Evolutionary conservation across 2,329 filamentous ascomycete species (phyloP).

Genomic region (Xylaria sp.): DNA sequence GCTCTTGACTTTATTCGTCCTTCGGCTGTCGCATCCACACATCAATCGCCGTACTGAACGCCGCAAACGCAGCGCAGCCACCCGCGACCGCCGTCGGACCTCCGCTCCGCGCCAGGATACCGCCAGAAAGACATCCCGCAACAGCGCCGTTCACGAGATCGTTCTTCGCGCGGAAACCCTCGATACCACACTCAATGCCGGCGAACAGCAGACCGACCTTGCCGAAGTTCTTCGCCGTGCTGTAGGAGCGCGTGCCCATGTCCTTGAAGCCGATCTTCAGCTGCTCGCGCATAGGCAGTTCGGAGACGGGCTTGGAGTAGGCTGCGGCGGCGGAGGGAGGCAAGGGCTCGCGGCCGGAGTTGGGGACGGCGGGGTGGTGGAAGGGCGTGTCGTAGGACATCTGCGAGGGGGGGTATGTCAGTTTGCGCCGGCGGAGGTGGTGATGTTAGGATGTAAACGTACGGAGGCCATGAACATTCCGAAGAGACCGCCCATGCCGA

Average conservation of each 20-base stretch:
- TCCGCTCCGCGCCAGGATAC: conserved; percentile 76
- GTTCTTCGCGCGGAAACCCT: conserved; percentile 88
- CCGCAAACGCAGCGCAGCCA: conserved; percentile 89
- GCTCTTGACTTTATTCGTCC: conserved; percentile 42
- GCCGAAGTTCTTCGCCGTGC: conserved; percentile 89
- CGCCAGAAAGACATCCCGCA: conserved; percentile 87
- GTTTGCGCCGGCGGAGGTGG: neutral
- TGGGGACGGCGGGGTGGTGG: conserved; percentile 39
- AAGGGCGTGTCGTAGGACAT: conserved; percentile 98
- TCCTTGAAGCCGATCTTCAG: conserved; percentile 83
- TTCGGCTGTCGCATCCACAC: conserved; percentile 78
- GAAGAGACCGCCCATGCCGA: conserved; percentile 88
- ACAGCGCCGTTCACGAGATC: conserved; percentile 82
- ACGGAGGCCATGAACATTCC: conserved; percentile 98
- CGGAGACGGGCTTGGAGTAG: conserved; percentile 37
- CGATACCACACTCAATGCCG: conserved; percentile 93
- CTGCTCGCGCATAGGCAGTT: conserved; percentile 79
- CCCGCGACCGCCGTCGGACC: conserved; percentile 84
- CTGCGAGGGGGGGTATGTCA: conserved; percentile 49
- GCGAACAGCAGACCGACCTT: conserved; percentile 86
- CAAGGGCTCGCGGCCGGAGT: conserved; percentile 32
- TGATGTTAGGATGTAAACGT: conserved; percentile 36
- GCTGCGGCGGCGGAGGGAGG: too few species aligned
- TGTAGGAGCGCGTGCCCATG: conserved; percentile 80
- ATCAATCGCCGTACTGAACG: conserved; percentile 88